phyloP scores from a whole-genome alignment of 768 basidiomycete genomes.

The Strobilomyces confusus region DNA sequence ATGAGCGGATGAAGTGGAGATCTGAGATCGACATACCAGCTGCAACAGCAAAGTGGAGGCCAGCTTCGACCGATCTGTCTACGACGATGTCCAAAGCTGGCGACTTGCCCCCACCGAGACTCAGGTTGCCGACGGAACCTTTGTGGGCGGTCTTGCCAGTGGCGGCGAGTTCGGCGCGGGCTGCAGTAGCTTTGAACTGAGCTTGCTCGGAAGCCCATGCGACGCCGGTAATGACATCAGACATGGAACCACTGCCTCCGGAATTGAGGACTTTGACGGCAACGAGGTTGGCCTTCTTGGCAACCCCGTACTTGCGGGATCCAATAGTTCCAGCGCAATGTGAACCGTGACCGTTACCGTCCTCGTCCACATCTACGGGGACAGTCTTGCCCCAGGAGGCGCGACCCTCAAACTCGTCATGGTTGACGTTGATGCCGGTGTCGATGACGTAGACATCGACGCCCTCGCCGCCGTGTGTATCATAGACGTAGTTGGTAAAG shows the following conservation, averaged over 20 bases:
- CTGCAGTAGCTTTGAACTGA: slow-evolving; percentile 50
- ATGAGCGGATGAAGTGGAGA: neutral
- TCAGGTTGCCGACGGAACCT: slow-evolving; percentile 97
- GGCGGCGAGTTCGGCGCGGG: slow-evolving; percentile 58
- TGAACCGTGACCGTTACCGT: slow-evolving; percentile 94
- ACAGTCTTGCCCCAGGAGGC: slow-evolving; percentile 93
- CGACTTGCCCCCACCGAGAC: slow-evolving; percentile 93
- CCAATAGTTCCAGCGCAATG: slow-evolving; percentile 97
- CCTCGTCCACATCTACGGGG: slow-evolving; percentile 81
- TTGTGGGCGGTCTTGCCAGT: slow-evolving; percentile 84
- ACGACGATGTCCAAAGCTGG: slow-evolving; percentile 79
- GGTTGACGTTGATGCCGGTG: slow-evolving; percentile 84
- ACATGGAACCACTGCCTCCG: slow-evolving; percentile 92
- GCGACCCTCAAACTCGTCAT: slow-evolving; percentile 85
- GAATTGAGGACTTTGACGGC: slow-evolving; percentile 95
- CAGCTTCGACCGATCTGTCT: slow-evolving; percentile 74
- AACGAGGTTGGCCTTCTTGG: slow-evolving; percentile 85
- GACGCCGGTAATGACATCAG: slow-evolving; percentile 89
- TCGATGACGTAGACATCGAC: slow-evolving; percentile 90
- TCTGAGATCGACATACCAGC: slow-evolving; percentile 57
- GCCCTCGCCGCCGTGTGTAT: slow-evolving; percentile 74
- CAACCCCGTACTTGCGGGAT: slow-evolving; percentile 91
- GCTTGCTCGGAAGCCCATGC: slow-evolving; percentile 65
- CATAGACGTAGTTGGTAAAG: slow-evolving; percentile 79
- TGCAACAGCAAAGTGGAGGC: slow-evolving; percentile 96